phyloP scores from a whole-genome alignment of 2,329 filamentous ascomycete genomes.

The Fusarium newnesense region DNA sequence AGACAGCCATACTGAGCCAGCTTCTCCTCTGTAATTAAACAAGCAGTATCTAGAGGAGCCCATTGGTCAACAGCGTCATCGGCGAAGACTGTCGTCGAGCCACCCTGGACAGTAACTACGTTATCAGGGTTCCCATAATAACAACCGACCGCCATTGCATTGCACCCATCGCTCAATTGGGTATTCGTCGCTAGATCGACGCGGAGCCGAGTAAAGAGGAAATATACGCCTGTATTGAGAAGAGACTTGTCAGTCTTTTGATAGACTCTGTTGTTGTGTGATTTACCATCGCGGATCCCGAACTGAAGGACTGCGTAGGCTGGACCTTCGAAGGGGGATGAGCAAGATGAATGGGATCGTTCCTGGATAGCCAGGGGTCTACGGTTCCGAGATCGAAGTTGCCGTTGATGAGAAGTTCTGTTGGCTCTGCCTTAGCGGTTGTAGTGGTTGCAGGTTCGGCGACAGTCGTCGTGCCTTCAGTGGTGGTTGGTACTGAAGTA shows the following conservation, averaged over 20 bases:
- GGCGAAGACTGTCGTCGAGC: background rate
- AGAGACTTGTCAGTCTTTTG: background rate
- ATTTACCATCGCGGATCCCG: accelerated
- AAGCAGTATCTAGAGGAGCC: accelerated
- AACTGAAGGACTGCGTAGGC: background rate
- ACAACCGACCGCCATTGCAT: background rate
- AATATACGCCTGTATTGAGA: background rate
- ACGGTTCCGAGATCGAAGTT: background rate
- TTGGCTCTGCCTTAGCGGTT: background rate
- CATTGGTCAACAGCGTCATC: accelerated
- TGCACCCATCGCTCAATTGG: background rate
- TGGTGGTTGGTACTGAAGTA: background rate
- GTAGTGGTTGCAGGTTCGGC: background rate
- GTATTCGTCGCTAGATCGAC: accelerated
- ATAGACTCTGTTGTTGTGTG: background rate
- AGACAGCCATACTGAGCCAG: background rate
- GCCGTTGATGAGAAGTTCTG: background rate
- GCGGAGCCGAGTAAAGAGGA: accelerated
- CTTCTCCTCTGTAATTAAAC: background rate
- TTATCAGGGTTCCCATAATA: background rate
- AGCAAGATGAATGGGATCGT: background rate
- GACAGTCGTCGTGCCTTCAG: background rate
- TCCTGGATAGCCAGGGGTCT: background rate
- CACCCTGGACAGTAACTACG: accelerated
- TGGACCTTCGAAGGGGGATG: accelerated